These are phyloP conservation scores for Lotmaria passim DNA, from an alignment of 208 protist genomes.

Conservation along the genomic window DNA sequence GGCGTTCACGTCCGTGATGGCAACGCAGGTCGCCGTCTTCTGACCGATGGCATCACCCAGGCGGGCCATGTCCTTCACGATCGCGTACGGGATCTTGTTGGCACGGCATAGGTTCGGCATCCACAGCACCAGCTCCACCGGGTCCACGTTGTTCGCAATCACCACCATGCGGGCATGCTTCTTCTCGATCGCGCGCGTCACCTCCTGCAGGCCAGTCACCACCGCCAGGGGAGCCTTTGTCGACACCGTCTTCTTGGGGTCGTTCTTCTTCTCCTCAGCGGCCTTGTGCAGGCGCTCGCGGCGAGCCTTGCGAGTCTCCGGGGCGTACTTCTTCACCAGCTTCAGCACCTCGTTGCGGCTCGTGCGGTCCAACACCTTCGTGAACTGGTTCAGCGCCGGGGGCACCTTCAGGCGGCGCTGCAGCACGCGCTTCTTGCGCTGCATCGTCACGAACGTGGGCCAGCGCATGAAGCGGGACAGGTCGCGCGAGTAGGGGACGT, in stretches of 20 bases:
- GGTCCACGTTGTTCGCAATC: conserved; percentile 99
- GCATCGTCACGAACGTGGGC: conserved; percentile 98
- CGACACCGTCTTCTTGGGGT: conserved; percentile 78
- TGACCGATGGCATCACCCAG: conserved; percentile 97
- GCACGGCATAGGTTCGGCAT: conserved; percentile 99
- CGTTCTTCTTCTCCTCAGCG: conserved; percentile 94
- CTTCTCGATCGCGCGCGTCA: conserved; percentile 97
- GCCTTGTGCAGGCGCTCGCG: conserved; percentile 92
- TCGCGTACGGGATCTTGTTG: conserved; percentile 99
- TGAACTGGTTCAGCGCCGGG: conserved; percentile 91
- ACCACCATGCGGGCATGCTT: conserved; percentile 99
- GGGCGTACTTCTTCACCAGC: conserved; percentile 98
- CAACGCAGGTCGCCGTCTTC: conserved; percentile 97
- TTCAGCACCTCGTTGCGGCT: conserved; percentile 97
- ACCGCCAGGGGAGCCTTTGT: conserved; percentile 91
- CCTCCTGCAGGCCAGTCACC: conserved; percentile 98
- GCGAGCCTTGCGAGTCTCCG: conserved; percentile 96
- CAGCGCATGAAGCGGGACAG: conserved; percentile 98
- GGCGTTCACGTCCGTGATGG: conserved; percentile 95
- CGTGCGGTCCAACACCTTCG: conserved; percentile 93
- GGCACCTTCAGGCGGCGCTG: conserved; percentile 98
- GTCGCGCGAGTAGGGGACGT: conserved; percentile 95
- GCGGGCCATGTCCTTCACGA: conserved; percentile 99
- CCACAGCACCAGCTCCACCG: conserved; percentile 99
- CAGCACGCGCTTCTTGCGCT: conserved; percentile 98